Evolutionary conservation across 2,329 filamentous ascomycete genomes (phyloP).

Genomic region (Incumbomyces delicatus): DNA sequence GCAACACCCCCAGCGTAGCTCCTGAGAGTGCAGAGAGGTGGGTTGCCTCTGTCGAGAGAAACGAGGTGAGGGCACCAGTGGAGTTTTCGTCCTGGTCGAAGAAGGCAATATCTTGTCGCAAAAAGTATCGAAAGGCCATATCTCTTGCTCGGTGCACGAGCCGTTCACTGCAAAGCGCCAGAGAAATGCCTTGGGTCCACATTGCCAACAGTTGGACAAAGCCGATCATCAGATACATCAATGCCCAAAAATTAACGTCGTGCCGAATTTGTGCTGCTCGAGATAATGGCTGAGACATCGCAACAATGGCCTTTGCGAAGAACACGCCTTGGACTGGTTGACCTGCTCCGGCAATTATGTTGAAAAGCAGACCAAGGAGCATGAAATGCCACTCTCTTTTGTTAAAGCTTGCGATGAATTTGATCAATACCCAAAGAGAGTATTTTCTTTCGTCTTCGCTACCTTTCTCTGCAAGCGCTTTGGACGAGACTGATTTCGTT

Average conservation of each 20-base stretch:
- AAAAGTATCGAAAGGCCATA: slow-evolving; percentile 71
- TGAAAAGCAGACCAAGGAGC: slow-evolving; percentile 62
- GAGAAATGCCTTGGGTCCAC: slow-evolving; percentile 57
- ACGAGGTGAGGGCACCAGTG: slow-evolving; percentile 76
- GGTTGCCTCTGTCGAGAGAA: slow-evolving; percentile 81
- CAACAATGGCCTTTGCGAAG: slow-evolving; percentile 78
- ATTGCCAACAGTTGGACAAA: slow-evolving; percentile 63
- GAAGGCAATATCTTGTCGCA: slow-evolving; percentile 85
- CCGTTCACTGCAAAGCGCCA: slow-evolving; percentile 78
- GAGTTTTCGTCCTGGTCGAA: slow-evolving; percentile 88
- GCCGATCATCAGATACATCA: slow-evolving; percentile 81
- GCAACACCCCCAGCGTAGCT: slow-evolving; percentile 73
- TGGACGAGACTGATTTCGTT: slow-evolving; percentile 54
- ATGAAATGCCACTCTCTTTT: slow-evolving; percentile 60
- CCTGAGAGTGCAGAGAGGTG: slow-evolving; percentile 82
- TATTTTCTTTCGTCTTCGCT: slow-evolving; percentile 50
- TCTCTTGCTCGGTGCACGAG: slow-evolving; percentile 76
- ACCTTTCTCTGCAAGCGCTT: slow-evolving; percentile 52
- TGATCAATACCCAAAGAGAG: slow-evolving; percentile 64
- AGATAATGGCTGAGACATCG: slow-evolving; percentile 49
- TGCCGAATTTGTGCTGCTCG: slow-evolving; percentile 51
- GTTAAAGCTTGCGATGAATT: slow-evolving; percentile 74
- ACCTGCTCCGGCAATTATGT: slow-evolving; percentile 67
- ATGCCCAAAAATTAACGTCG: slow-evolving; percentile 73
- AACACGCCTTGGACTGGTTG: slow-evolving; percentile 71